Base-by-base conservation (phyloP, 768 basidiomycete species). In the Naematelia aurantialba region DNA sequence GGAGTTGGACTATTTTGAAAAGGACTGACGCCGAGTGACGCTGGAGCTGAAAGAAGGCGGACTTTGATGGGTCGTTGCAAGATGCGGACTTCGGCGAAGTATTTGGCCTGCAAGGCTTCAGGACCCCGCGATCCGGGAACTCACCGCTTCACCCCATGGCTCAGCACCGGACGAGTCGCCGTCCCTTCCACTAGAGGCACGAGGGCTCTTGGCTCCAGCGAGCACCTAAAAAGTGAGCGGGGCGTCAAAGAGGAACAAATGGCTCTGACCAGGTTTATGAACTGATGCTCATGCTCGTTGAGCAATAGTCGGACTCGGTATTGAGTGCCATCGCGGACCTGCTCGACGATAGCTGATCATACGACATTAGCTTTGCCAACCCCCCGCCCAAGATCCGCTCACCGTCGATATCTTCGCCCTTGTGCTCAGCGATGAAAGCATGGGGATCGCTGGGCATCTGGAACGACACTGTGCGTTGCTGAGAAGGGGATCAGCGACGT, bases 331-430 rank as follows among this genome's bases (percentile, higher is more conserved):
- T 98, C 93, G 51, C 89, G 84, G 53, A 97, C 91, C 73, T 89
- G 87, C 78, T 99, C 94, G 59, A 98, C 89, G 60, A 97, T 83
- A 49, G 88, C 92, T 93, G 51, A 3, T 8, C 30, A 24, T 17
- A 39, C 25, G 54, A 5, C 27, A n/a, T 53, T 5, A 60, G 59
- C 27, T 45, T 42, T 27, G 54, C 66, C 34, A 21, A 4, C 45
- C 47, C 27, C 19, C 21, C 14, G 27, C 12, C 58, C 8, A 34
- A 29, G 24, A n/a, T n/a, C n/a, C 29, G 67, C 78, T 59, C 77
- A 89, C 90, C 91, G 70, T 96, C 91, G 56, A 99, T 79, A 3
- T 84, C 79, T 74, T 89, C 88, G n/a, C 88, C 91, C 76, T 93
- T 96, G 86, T 90, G 88, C 75, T 94, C 87, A 13, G 83, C 81